These are phyloP conservation scores for Botrytis deweyae DNA, from an alignment of 2,329 filamentous ascomycete genomes.

Conservation along the genomic window DNA sequence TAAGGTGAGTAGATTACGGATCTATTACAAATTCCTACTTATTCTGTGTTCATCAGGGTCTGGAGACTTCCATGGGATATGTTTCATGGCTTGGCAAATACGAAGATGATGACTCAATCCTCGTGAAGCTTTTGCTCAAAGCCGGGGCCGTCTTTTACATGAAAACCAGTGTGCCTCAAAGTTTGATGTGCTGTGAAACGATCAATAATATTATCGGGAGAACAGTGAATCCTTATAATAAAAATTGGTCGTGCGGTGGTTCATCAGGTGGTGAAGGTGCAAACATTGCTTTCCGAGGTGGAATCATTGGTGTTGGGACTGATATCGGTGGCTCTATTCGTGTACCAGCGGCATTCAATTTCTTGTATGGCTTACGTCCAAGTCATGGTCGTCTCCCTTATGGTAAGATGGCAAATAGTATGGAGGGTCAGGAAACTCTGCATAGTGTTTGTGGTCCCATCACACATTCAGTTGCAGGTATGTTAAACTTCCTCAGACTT, in stretches of 20 bases:
- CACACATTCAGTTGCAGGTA: slow-evolving; percentile 44
- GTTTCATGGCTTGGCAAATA: slow-evolving; percentile 53
- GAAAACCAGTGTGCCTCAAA: slow-evolving; percentile 44
- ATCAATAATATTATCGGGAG: slow-evolving; percentile 46
- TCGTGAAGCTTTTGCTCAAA: slow-evolving; percentile 42
- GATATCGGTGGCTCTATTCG: slow-evolving; percentile 40
- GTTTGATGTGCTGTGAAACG: slow-evolving; percentile 45
- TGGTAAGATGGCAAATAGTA: slow-evolving; percentile 37
- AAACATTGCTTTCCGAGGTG: slow-evolving; percentile 37
- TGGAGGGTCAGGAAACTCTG: slow-evolving; percentile 47
- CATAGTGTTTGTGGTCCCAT: slow-evolving; percentile 40
- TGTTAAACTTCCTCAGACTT: background rate
- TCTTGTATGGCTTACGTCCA: slow-evolving; percentile 42
- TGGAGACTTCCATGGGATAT: slow-evolving; percentile 56
- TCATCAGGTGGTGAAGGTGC: slow-evolving; percentile 41
- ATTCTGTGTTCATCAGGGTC: slow-evolving; percentile 40
- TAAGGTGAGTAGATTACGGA: slow-evolving; percentile 39
- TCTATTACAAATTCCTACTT: background rate
- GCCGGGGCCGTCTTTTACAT: slow-evolving; percentile 45
- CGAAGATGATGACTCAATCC: slow-evolving; percentile 46
- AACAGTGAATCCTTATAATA: slow-evolving; percentile 39
- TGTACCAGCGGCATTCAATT: slow-evolving; percentile 42
- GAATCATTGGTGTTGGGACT: slow-evolving; percentile 37
- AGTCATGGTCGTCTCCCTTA: slow-evolving; percentile 35
- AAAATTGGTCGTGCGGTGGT: slow-evolving; percentile 34